A percentile compares a stretch with the other conserved stretches of the same genome.
These are phyloP conservation scores for Saprolegnia parasitica DNA, from an alignment of 352 stramenopile genomes.

Conservation along the genomic window DNA sequence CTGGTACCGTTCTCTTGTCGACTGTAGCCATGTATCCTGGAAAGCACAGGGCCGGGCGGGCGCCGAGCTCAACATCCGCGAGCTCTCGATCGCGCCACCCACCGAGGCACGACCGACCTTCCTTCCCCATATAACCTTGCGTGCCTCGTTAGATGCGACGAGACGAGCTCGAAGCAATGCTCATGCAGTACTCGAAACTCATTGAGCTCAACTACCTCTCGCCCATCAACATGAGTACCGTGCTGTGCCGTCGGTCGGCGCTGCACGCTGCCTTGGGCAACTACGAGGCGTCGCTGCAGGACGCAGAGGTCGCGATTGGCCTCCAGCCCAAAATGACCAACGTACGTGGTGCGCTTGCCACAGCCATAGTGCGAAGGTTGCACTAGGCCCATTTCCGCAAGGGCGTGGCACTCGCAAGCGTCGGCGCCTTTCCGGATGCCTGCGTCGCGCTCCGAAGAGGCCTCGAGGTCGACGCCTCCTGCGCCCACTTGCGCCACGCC, in stretches of 20 bases:
- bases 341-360: slow-evolving; percentile 32
- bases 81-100: not conserved
- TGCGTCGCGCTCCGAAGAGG: slow-evolving; percentile 57
- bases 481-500: slow-evolving; percentile 49
- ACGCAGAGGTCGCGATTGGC: slow-evolving; percentile 49
- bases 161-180: slow-evolving; percentile 39
- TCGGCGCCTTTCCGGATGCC: slow-evolving; percentile 48
- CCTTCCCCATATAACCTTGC: not conserved
- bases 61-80: slow-evolving; percentile 2
- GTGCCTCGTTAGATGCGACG: slow-evolving; percentile 31
- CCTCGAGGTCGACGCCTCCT: slow-evolving; percentile 57
- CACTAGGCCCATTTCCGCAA: slow-evolving; percentile 63
- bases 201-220: slow-evolving; percentile 48
- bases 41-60: not conserved
- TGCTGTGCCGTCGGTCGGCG: slow-evolving; percentile 56
- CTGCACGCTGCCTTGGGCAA: slow-evolving; percentile 49
- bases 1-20: not conserved
- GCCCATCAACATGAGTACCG: slow-evolving; percentile 48
- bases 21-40: not conserved
- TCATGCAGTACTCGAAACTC: slow-evolving; percentile 64
- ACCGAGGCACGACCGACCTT: not conserved
- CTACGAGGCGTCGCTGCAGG: slow-evolving; percentile 42
- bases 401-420: slow-evolving; percentile 51
- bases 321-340: slow-evolving; percentile 49
- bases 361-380: not conserved